Percentiles rank a stretch among this genome's conserved stretches.
Evolutionary conservation across 2,329 filamentous ascomycete genomes (phyloP).

Genomic region (Fusarium palustre): DNA sequence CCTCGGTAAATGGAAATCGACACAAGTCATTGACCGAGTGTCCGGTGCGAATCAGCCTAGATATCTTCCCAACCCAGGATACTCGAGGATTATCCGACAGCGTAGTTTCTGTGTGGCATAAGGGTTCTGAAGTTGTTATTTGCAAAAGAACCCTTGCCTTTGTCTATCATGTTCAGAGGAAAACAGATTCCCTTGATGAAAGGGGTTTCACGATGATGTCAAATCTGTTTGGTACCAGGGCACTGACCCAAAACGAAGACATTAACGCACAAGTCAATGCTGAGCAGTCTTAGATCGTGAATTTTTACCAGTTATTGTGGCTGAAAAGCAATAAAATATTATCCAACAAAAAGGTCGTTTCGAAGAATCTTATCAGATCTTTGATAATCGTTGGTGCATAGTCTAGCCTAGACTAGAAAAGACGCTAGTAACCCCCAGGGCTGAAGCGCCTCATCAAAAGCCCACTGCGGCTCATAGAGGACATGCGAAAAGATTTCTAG

Average conservation of each 20-base stretch:
- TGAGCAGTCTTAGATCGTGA: neutral
- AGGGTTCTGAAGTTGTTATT: neutral
- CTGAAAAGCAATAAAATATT: neutral
- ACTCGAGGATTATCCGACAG: neutral
- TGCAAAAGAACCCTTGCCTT: neutral
- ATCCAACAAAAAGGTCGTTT: neutral
- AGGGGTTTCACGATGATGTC: neutral
- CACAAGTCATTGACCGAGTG: no score
- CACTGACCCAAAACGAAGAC: neutral
- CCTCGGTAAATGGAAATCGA: neutral
- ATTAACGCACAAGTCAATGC: neutral
- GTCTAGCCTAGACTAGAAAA: neutral
- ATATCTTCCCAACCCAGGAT: neutral
- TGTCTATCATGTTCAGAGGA: neutral
- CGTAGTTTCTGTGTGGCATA: no score
- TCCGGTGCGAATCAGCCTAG: neutral
- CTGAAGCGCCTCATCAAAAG: constrained; percentile 20
- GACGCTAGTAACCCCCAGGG: neutral
- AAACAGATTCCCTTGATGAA: neutral
- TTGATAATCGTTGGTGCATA: neutral
- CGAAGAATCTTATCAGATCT: constrained; percentile 28
- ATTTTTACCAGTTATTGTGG: neutral
- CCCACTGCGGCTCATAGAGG: neutral
- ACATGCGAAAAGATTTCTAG: no score
- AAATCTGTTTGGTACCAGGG: neutral